Conservation (phyloP, 129 eudicot genomes). For the Artemisia argyi region DNA sequence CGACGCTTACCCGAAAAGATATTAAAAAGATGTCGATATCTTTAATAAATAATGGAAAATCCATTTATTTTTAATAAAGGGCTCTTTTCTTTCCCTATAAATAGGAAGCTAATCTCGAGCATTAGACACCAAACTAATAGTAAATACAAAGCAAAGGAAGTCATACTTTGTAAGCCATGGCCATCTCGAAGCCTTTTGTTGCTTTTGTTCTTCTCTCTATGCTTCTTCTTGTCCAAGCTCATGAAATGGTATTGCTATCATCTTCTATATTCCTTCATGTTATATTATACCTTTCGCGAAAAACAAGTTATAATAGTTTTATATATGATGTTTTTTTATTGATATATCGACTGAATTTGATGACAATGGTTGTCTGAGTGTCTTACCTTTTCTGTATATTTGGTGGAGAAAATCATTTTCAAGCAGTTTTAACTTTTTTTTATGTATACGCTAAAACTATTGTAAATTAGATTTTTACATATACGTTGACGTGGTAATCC, state of each 20-base stretch:
- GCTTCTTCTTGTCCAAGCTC: constrained; percentile 40
- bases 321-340: background rate
- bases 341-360: background rate
- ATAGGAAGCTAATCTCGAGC: constrained; percentile 22
- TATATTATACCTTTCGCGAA: background rate
- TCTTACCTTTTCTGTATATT: background rate
- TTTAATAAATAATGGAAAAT: background rate
- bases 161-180: constrained; percentile 29
- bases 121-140: constrained; percentile 24
- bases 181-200: constrained; percentile 34
- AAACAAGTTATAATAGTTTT: background rate
- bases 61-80: too few species aligned
- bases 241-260: constrained; percentile 23
- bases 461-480: background rate
- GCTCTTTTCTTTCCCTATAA: constrained; percentile 28
- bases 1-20: background rate
- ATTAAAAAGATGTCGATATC: background rate
- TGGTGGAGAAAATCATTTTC: background rate
- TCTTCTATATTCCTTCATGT: constrained; percentile 8
- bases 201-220: constrained; percentile 38
- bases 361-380: too few species aligned
- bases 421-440: background rate
- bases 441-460: background rate
- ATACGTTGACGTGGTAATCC: background rate
- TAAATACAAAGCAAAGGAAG: constrained; percentile 10